Evolutionary conservation across 768 basidiomycete species (phyloP).

Genomic region (Sarcodon aspratus): DNA sequence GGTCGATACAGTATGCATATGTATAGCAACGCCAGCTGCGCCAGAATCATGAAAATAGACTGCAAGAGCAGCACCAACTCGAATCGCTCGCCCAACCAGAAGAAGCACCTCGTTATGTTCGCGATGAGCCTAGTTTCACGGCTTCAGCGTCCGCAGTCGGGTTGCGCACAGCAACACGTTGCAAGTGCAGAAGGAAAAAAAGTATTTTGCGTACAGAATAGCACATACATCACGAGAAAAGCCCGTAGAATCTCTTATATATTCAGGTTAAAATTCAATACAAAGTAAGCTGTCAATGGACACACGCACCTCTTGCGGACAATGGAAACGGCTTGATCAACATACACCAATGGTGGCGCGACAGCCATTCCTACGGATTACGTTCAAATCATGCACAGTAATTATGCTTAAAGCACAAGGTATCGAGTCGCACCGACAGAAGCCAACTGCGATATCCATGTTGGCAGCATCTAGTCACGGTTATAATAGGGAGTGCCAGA

Average conservation of each 20-base stretch:
- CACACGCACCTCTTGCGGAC: slow-evolving; percentile 52
- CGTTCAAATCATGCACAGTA: neutral
- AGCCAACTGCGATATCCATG: too few relatives aligned
- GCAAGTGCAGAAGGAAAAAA: neutral
- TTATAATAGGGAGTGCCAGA: too few relatives aligned
- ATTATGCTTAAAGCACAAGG: too few relatives aligned
- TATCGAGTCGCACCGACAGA: too few relatives aligned
- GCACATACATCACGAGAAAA: slow-evolving; percentile 84
- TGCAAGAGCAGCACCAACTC: slow-evolving; percentile 71
- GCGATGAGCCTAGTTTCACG: slow-evolving; percentile 46
- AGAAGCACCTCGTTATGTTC: slow-evolving; percentile 84
- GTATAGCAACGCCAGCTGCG: slow-evolving; percentile 75
- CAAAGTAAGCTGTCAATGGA: neutral
- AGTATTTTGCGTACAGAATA: slow-evolving; percentile 43
- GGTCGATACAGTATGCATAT: slow-evolving; percentile 73
- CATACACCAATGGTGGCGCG: slow-evolving; percentile 77
- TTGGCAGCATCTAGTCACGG: too few relatives aligned
- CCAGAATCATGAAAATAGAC: slow-evolving; percentile 75
- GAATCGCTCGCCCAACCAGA: slow-evolving; percentile 77
- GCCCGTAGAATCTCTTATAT: slow-evolving; percentile 63
- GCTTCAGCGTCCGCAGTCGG: neutral
- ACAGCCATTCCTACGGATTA: slow-evolving; percentile 71
- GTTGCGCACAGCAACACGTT: neutral
- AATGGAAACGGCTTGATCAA: slow-evolving; percentile 76
- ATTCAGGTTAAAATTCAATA: neutral